Conservation (phyloP, 2,329 filamentous ascomycete species). For the Microdochium nivale region DNA sequence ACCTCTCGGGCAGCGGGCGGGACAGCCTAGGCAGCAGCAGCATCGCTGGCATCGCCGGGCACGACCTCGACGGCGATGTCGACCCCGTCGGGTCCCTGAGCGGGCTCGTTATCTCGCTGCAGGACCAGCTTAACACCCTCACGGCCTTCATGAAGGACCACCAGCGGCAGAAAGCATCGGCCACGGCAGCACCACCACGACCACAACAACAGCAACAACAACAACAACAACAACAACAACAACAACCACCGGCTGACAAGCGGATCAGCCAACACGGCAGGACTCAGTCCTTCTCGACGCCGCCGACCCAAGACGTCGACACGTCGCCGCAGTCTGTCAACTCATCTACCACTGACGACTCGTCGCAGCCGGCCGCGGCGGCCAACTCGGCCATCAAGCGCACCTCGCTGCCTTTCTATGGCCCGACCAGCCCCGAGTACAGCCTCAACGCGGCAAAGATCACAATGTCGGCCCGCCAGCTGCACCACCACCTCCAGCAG, state of each 20-base stretch:
- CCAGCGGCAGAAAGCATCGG: constrained; percentile 1
- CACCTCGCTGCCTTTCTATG: constrained; percentile 8
- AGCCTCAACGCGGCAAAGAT: constrained; percentile 15
- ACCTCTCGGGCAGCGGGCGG: background rate
- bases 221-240: too few relatives aligned
- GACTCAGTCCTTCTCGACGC: background rate
- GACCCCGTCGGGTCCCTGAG: constrained; percentile 3
- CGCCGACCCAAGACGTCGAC: background rate
- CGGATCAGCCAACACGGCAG: background rate
- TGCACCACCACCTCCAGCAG: background rate
- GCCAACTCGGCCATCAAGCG: background rate
- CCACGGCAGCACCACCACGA: background rate
- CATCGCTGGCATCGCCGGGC: background rate
- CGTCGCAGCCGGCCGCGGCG: background rate
- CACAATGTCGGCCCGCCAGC: constrained; percentile 1
- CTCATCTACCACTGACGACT: background rate
- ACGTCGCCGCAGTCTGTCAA: background rate
- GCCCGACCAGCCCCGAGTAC: constrained; percentile 17
- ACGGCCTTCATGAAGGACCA: constrained; percentile 1
- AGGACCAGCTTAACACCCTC: constrained; percentile 4
- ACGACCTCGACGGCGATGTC: background rate
- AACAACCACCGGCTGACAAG: background rate
- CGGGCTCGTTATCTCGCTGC: constrained; percentile 2
- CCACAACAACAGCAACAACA: background rate
- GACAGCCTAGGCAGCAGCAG: constrained; percentile 1